Base-by-base conservation (phyloP, 176 grass and related monocot species). In the Aechmea fasciata region DNA sequence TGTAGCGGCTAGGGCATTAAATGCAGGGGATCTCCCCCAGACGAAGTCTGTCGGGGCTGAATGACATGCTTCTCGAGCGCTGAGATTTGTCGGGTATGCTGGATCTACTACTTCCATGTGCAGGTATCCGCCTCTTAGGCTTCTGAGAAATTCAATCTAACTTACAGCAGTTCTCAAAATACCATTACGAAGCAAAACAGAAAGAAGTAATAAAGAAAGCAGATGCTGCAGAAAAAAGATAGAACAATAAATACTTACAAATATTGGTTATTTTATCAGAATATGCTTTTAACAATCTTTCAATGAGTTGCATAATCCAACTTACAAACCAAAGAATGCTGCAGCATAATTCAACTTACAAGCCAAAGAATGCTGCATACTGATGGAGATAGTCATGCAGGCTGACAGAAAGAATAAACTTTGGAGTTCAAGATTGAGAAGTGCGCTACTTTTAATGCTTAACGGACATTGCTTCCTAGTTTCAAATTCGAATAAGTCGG, bases 11-110 rank as follows among this genome's bases (percentile, higher is more conserved):
- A 73, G 53, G 14, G 55, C 71, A 73, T 10, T 63, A 48, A 73
- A 73, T 7, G 71, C 71, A 47, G 71, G 71, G 23, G 71, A 73
- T 73, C 71, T 73, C 49, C 54, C 71, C 33, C 71, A 52, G 29
- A 11, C 71, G 71, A 62, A 17, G 33, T 48, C 29, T 57, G 7
- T 73, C 71, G 18, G 71, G 71, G 47, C 71, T 63, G 55, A 73
- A 48, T 7, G 71, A 73, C 71, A 73, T 73, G 52, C 71, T 73
- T 63, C 71, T 73, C 18, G 71, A 73, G 1, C 71, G 71, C 18
- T 48, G 23, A 49, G 71, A 73, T 48, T 73, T 73, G 13, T 73
- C 71, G 11, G 53, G 25, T 11, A 73, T 41, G 62, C 28, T 49
- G 41, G n/a, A 20, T 62, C 71, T 73, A 48, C 71, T 57, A 48